Evolutionary conservation across 2,329 filamentous ascomycete genomes (phyloP).

Genomic region (Lasiodiplodia sp.): DNA sequence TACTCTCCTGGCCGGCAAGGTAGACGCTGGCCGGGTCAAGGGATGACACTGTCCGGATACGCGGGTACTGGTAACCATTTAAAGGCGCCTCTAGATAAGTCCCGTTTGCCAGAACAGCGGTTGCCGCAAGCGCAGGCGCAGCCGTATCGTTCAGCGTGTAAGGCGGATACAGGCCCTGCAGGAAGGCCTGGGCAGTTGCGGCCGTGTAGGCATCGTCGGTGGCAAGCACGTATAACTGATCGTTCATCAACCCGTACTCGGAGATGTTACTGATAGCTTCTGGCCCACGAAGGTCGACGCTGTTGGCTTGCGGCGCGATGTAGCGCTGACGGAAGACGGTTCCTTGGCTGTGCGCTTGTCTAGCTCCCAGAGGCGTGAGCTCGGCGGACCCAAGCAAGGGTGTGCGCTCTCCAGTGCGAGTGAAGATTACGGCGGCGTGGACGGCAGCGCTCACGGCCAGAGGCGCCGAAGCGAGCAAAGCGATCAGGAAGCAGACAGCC

Average conservation of each 20-base stretch:
- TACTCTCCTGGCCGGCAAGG: constrained; percentile 55
- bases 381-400: constrained; percentile 48
- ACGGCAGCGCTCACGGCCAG: constrained; percentile 33
- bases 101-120: constrained; percentile 58
- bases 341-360: constrained; percentile 59
- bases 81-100: constrained; percentile 56
- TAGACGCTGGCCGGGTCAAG: constrained; percentile 60
- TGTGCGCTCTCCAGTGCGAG: constrained; percentile 62
- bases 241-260: constrained; percentile 51
- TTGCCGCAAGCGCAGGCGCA: constrained; percentile 37
- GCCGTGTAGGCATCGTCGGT: constrained; percentile 56
- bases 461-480: constrained; percentile 36
- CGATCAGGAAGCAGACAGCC: constrained; percentile 34
- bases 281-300: constrained; percentile 33
- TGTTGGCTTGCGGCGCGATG: constrained; percentile 44
- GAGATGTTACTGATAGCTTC: constrained; percentile 55
- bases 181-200: constrained; percentile 65
- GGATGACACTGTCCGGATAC: constrained; percentile 52
- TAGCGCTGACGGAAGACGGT: constrained; percentile 61
- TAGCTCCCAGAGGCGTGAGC: constrained; percentile 64
- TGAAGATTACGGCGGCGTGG: constrained; percentile 61
- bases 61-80: constrained; percentile 65
- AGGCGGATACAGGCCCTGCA: constrained; percentile 68
- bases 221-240: constrained; percentile 58
- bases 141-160: constrained; percentile 41